phyloP scores from a whole-genome alignment of 2,329 filamentous ascomycete species.

The Hymenoscyphus salicellus region DNA sequence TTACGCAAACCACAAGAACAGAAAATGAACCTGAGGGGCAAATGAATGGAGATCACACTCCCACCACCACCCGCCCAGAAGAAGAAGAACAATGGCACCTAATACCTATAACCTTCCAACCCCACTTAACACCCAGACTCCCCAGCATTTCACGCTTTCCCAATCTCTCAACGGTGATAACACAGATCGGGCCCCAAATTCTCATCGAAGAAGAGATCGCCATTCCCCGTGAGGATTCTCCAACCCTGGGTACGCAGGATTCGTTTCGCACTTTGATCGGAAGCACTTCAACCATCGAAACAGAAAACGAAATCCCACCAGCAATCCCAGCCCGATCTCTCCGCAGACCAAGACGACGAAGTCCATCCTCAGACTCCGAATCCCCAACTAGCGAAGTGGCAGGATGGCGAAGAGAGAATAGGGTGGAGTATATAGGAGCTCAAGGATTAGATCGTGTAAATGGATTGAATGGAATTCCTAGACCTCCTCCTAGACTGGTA shows the following conservation, averaged over 20 bases:
- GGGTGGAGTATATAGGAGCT: background rate
- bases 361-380: background rate
- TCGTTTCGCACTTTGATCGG: background rate
- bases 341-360: background rate
- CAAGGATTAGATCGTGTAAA: background rate
- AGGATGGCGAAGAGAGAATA: background rate
- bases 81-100: no score
- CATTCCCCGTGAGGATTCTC: background rate
- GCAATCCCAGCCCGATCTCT: background rate
- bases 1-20: no score
- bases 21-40: no score
- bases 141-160: background rate
- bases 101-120: no score
- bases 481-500: background rate
- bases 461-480: background rate
- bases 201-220: background rate
- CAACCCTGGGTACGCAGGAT: background rate
- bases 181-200: background rate
- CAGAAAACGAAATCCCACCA: background rate
- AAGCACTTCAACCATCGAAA: background rate
- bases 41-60: no score
- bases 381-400: no score
- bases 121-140: background rate
- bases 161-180: background rate
- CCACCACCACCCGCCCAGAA: no score